These are phyloP conservation scores for Strigomonas oncopelti DNA, from an alignment of 208 protist genomes.

Conservation along the genomic window DNA sequence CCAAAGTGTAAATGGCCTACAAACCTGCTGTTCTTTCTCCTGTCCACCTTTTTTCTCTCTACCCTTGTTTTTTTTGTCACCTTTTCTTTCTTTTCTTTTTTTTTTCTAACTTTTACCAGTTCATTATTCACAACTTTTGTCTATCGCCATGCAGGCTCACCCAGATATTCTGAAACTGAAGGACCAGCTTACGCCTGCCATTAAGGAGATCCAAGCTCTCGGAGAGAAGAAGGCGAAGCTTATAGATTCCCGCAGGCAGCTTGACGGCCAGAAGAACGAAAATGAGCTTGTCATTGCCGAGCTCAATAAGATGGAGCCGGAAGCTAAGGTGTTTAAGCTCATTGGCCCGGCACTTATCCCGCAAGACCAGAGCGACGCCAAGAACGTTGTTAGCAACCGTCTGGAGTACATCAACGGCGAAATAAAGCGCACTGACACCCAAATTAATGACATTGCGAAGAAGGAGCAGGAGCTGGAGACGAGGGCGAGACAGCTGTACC, in stretches of 20 bases:
- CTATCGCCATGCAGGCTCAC: slow-evolving; percentile 42
- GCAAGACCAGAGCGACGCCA: slow-evolving; percentile 90
- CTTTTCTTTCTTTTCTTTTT: slow-evolving; percentile 2
- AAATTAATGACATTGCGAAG: slow-evolving; percentile 73
- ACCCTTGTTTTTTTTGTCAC: not conserved
- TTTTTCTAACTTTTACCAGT: not conserved
- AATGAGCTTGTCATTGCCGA: slow-evolving; percentile 94
- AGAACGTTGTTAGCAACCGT: slow-evolving; percentile 85
- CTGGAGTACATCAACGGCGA: slow-evolving; percentile 92
- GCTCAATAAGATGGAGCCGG: slow-evolving; percentile 86
- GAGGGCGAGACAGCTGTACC: slow-evolving; percentile 73
- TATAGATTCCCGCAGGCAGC: slow-evolving; percentile 77
- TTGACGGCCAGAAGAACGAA: slow-evolving; percentile 91
- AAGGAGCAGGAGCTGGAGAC: slow-evolving; percentile 76
- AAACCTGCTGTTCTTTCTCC: too few species aligned
- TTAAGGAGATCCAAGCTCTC: slow-evolving; percentile 80
- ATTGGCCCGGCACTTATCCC: slow-evolving; percentile 92
- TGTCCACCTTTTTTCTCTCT: slow-evolving; percentile 4
- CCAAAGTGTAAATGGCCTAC: not conserved
- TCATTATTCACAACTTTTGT: not conserved
- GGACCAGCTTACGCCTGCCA: slow-evolving; percentile 62
- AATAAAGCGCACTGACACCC: slow-evolving; percentile 76
- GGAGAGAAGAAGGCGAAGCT: slow-evolving; percentile 86
- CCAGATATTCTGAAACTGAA: slow-evolving; percentile 78
- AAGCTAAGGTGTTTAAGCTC: slow-evolving; percentile 92